Evolutionary conservation across 345 rosid genomes (phyloP).

Genomic region (Mercurialis annua): DNA sequence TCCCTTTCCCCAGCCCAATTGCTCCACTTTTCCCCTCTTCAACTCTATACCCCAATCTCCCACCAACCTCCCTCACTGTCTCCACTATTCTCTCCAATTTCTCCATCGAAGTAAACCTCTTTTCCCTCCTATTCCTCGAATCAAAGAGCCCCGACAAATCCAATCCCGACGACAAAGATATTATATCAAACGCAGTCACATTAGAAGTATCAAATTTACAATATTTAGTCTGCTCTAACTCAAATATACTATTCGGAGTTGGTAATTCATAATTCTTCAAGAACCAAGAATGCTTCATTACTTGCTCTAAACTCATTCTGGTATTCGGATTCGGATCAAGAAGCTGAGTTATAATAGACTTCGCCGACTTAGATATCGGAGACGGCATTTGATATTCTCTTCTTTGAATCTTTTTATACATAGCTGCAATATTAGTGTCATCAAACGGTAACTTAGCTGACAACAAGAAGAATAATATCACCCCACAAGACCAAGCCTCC

Average conservation of each 20-base stretch:
- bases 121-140: constrained; percentile 40
- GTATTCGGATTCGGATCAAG: constrained; percentile 76
- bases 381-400: constrained; percentile 60
- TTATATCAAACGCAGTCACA: constrained; percentile 71
- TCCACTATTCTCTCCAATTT: constrained; percentile 48
- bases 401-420: constrained; percentile 54
- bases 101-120: constrained; percentile 54
- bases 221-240: constrained; percentile 9
- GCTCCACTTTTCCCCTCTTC: constrained; percentile 53
- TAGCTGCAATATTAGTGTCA: constrained; percentile 43
- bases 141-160: constrained; percentile 68
- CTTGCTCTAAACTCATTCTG: constrained; percentile 53
- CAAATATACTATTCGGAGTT: constrained; percentile 44
- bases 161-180: constrained; percentile 63
- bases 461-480: constrained; percentile 56
- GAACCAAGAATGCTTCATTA: constrained; percentile 57
- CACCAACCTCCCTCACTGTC: constrained; percentile 58
- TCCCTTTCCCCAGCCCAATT: constrained; percentile 63
- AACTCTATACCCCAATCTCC: constrained; percentile 56
- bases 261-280: constrained; percentile 43
- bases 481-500: constrained; percentile 89
- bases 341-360: constrained; percentile 46
- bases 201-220: constrained; percentile 13
- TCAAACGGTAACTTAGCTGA: constrained; percentile 63
- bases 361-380: constrained; percentile 47